phyloP scores from a whole-genome alignment of 139 green algal species.

The Closterium sp. region DNA sequence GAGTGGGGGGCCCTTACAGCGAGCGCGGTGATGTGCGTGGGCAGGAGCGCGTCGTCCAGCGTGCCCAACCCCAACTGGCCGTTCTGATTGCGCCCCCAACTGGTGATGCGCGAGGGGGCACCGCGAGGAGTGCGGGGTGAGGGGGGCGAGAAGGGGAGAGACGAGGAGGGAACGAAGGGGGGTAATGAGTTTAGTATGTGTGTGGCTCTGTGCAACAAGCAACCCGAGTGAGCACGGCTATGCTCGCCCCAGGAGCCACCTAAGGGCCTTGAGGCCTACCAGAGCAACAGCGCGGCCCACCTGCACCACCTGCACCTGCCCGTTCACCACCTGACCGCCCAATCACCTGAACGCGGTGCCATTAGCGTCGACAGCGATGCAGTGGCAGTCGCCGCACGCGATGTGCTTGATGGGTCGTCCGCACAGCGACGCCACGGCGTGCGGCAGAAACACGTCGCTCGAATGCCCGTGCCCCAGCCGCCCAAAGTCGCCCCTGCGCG shows the following conservation, averaged over 20 bases:
- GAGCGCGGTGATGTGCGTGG: conserved; percentile 14
- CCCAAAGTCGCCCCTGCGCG: conserved; percentile 78
- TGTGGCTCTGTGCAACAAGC: too few species aligned
- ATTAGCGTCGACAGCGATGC: conserved; percentile 62
- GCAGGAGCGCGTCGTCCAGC: conserved; percentile 45
- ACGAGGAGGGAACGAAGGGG: background rate
- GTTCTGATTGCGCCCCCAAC: conserved; percentile 71
- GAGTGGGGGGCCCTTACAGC: conserved; percentile 11
- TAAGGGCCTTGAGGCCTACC: too few species aligned
- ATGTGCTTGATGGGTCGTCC: conserved; percentile 52
- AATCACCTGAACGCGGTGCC: conserved; percentile 26
- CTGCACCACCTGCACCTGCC: too few species aligned
- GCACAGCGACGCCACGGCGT: conserved; percentile 31
- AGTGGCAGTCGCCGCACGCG: conserved; percentile 88
- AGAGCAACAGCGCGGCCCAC: too few species aligned
- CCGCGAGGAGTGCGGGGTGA: background rate
- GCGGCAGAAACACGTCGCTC: conserved; percentile 70
- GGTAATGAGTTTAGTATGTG: too few species aligned
- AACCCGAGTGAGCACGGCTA: too few species aligned
- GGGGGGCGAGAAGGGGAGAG: too few species aligned
- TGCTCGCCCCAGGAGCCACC: too few species aligned
- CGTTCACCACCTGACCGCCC: background rate
- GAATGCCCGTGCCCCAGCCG: conserved; percentile 76
- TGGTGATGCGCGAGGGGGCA: conserved; percentile 1
- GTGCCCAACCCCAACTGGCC: conserved; percentile 81